Evolutionary conservation across 2,329 filamentous ascomycete genomes (phyloP).

Genomic region (Botrytis cinerea): DNA sequence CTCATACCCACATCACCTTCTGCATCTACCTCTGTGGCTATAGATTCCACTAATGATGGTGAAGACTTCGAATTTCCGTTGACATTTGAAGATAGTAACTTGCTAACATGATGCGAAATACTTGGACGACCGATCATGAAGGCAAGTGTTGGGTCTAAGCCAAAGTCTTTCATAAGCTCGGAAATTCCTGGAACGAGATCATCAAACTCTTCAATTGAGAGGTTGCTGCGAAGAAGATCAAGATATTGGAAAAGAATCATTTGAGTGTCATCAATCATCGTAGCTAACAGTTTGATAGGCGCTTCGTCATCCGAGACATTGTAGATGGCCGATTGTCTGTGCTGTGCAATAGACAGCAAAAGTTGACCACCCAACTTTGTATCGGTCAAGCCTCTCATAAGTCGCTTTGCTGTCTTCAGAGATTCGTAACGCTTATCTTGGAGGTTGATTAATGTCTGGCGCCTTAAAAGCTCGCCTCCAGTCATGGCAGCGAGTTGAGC

Average conservation of each 20-base stretch:
- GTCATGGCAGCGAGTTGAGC: constrained; percentile 84
- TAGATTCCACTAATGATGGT: constrained; percentile 17
- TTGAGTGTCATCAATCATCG: constrained; percentile 87
- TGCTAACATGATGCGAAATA: constrained; percentile 64
- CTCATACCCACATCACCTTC: constrained; percentile 56
- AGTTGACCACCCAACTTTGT: constrained; percentile 78
- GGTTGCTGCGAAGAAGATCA: constrained; percentile 80
- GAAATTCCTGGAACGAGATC: constrained; percentile 72
- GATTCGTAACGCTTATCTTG: constrained; percentile 81
- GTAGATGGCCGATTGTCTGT: constrained; percentile 83
- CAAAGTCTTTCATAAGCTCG: constrained; percentile 74
- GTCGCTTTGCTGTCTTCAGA: constrained; percentile 71
- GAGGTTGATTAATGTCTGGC: constrained; percentile 76
- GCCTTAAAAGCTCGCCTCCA: constrained; percentile 76
- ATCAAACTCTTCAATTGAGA: constrained; percentile 76
- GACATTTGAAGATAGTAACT: constrained; percentile 26
- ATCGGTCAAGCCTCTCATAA: constrained; percentile 77
- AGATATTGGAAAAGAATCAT: constrained; percentile 84
- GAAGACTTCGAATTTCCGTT: constrained; percentile 34
- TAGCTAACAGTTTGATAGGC: constrained; percentile 85
- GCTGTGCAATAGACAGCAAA: constrained; percentile 87
- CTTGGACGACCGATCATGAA: constrained; percentile 81
- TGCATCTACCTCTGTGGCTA: constrained; percentile 44
- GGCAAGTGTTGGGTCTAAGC: constrained; percentile 76
- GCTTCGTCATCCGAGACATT: constrained; percentile 69